These are phyloP conservation scores for Alternaria triticina DNA, from an alignment of 2,329 filamentous ascomycete species.

Conservation along the genomic window DNA sequence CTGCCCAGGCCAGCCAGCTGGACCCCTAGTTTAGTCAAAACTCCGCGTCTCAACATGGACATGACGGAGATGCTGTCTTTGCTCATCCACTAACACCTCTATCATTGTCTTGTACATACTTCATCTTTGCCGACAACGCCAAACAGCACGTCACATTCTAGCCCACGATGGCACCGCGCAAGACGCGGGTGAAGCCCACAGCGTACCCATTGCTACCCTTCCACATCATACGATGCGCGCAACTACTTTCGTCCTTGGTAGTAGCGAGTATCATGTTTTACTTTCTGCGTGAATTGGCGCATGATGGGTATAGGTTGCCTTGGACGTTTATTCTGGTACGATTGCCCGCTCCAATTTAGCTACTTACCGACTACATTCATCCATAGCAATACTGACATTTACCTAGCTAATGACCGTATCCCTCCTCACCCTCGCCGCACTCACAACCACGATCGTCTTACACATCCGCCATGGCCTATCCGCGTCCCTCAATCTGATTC, in stretches of 20 bases:
- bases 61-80: neutral
- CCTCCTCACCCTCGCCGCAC: slow-evolving; percentile 58
- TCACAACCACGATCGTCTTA: slow-evolving; percentile 56
- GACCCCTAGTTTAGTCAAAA: neutral
- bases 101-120: no score
- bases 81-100: neutral
- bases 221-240: slow-evolving; percentile 50
- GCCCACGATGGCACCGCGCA: slow-evolving; percentile 21
- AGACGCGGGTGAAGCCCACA: slow-evolving; percentile 47
- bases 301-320: slow-evolving; percentile 60
- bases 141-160: fast-evolving
- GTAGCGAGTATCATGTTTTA: slow-evolving; percentile 62
- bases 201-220: slow-evolving; percentile 53
- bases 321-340: no score
- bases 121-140: no score
- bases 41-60: neutral
- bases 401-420: slow-evolving; percentile 59
- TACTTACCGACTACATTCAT: neutral
- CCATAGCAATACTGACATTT: neutral
- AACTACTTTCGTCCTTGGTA: slow-evolving; percentile 55
- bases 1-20: neutral
- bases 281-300: slow-evolving; percentile 62
- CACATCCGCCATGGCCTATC: slow-evolving; percentile 61
- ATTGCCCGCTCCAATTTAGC: no score
- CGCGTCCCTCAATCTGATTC: slow-evolving; percentile 57